Evolutionary conservation across 306 rosid species (phyloP).

Genomic region (Cucurbita ficifolia): DNA sequence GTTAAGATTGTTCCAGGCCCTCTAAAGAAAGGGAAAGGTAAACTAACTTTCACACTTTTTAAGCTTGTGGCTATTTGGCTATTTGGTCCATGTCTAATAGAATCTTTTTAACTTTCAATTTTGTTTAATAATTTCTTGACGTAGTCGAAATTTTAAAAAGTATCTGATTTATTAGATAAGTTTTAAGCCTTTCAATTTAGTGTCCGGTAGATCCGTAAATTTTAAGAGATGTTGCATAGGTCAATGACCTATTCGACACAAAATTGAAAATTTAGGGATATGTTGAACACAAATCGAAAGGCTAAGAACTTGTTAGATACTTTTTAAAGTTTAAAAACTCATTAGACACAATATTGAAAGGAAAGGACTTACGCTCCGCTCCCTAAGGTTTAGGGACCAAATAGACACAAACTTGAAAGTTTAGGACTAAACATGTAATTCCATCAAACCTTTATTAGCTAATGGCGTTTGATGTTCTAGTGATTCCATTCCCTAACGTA

Average conservation of each 20-base stretch:
- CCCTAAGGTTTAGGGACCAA: not conserved
- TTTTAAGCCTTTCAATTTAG: not conserved
- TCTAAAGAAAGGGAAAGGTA: conserved; percentile 90
- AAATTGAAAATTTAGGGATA: too few relatives aligned
- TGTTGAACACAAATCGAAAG: too few relatives aligned
- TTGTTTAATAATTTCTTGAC: not conserved
- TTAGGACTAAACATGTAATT: not conserved
- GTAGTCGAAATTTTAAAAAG: too few relatives aligned
- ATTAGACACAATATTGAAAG: not conserved
- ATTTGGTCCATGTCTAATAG: not conserved
- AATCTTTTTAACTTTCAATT: not conserved
- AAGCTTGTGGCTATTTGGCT: too few relatives aligned
- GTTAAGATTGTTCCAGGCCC: conserved; percentile 93
- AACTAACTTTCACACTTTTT: not conserved
- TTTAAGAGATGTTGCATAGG: too few relatives aligned
- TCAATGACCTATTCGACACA: too few relatives aligned
- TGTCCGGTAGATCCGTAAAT: not conserved
- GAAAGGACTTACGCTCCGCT: too few relatives aligned
- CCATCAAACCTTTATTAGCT: not conserved
- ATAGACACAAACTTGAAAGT: not conserved
- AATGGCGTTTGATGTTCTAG: not conserved
- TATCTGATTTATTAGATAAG: not conserved
- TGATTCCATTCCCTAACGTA: not conserved
- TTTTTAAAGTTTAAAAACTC: too few relatives aligned
- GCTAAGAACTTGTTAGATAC: too few relatives aligned